Percentiles rank a stretch among this genome's conserved stretches.
phyloP scores from a whole-genome alignment of 805 yeast genomes.

The Cyberlindnera euphorbiae region DNA sequence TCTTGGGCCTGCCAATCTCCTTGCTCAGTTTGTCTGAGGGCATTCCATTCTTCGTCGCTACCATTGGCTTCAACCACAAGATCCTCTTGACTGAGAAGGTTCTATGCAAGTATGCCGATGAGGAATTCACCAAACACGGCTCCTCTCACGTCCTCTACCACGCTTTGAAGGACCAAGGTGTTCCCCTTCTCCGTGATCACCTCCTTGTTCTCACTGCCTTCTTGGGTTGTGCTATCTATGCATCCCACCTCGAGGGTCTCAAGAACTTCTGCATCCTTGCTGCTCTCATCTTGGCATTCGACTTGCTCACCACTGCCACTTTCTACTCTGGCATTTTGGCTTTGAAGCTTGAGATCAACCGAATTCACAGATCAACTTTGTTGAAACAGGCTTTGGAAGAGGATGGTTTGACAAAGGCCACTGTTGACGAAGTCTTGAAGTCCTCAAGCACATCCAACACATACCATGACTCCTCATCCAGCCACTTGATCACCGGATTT shows the following conservation, averaged over 20 bases:
- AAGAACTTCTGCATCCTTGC: slow-evolving; percentile 76
- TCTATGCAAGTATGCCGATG: slow-evolving; percentile 28
- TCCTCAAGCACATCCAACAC: slow-evolving; percentile 23
- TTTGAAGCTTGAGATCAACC: slow-evolving; percentile 80
- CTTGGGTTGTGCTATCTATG: slow-evolving; percentile 57
- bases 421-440: slow-evolving; percentile 64
- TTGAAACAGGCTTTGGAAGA: slow-evolving; percentile 82
- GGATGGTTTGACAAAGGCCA: slow-evolving; percentile 75
- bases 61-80: slow-evolving; percentile 88
- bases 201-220: slow-evolving; percentile 67
- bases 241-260: slow-evolving; percentile 65
- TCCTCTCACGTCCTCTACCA: slow-evolving; percentile 31
- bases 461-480: slow-evolving; percentile 30
- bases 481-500: slow-evolving; percentile 44
- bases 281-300: slow-evolving; percentile 64
- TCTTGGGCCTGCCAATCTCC: slow-evolving; percentile 59
- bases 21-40: slow-evolving; percentile 81
- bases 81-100: slow-evolving; percentile 64
- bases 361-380: slow-evolving; percentile 76
- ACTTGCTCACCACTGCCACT: slow-evolving; percentile 68
- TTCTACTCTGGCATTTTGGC: slow-evolving; percentile 81
- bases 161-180: slow-evolving; percentile 33
- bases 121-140: slow-evolving; percentile 29
- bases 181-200: slow-evolving; percentile 60
- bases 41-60: slow-evolving; percentile 86